Evolutionary conservation across 495 filamentous ascomycete species (phyloP), one percentile per base, ranked within the genome.

Genomic region (Penicillium manginii): DNA sequence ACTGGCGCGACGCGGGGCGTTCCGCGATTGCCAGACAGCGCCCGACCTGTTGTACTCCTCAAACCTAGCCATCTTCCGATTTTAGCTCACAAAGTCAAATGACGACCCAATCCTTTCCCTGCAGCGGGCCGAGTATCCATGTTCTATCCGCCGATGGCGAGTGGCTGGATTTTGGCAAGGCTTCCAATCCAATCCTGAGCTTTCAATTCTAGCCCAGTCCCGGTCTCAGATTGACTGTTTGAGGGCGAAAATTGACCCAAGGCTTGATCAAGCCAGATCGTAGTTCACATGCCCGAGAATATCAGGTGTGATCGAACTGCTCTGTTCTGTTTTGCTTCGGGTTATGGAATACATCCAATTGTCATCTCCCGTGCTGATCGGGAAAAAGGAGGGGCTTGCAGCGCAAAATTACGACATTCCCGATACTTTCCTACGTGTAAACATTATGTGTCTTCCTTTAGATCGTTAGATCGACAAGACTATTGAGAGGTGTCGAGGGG

Each of bases 41-140:
- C 23, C 54, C 37, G 50, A 56, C 50, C 32, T 61, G 60, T 29
- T 58, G 61, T 64, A 31, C 53, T 47, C 51, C 32, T 54, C 17
- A 52, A 58, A 55, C 53, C 32, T 51, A 47, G 48, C n/a, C 18
- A 40, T 40, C 21, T 62, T 55, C 50, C 52, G 52, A 61, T 56
- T 47, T 47, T 47, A 26, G 18, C 45, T 26, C 45, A 61, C 55
- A 26, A 40, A 48, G 51, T 48, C 59, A 59, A 59, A 11, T 58
- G 55, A 57, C 39, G 55, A 57, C 54, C 57, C 52, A 61, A 56
- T 43, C 15, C n/a, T 31, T 57, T 11, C 31, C 48, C 57, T 69
- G 61, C 58, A 62, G 48, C 58, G 59, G 67, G 61, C 67, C 61
- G 64, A 67, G 35, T 23, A 67, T 62, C 61, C 67, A 57, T 62